Percentiles rank a stretch among this genome's conserved stretches.
These are phyloP conservation scores for Cystofilobasidium ferigula DNA, from an alignment of 768 basidiomycete species.

Conservation along the genomic window DNA sequence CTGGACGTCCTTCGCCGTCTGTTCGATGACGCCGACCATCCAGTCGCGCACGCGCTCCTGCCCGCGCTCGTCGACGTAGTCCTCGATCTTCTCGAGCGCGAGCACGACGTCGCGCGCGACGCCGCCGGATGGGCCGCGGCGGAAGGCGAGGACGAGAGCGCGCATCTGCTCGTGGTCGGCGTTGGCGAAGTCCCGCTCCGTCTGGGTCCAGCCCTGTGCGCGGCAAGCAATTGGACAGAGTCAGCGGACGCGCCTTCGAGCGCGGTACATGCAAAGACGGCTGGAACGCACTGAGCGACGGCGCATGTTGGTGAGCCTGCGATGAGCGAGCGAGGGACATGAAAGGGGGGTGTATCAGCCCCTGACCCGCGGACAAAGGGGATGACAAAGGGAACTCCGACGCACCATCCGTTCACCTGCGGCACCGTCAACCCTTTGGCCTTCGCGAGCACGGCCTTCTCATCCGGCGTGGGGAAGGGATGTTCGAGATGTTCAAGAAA, in stretches of 20 bases:
- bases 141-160: neutral
- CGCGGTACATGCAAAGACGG: too few relatives aligned
- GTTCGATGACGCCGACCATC: conserved; percentile 12
- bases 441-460: conserved; percentile 3
- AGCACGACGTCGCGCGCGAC: neutral
- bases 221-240: too few relatives aligned
- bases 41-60: conserved; percentile 15
- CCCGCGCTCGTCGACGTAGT: conserved; percentile 20
- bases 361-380: neutral
- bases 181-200: neutral
- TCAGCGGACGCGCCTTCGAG: too few relatives aligned
- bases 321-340: neutral
- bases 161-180: neutral
- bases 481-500: conserved; percentile 12
- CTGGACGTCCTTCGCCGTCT: neutral
- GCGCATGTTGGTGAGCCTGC: conserved; percentile 17
- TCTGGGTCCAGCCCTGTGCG: conserved; percentile 10
- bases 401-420: conserved; percentile 14
- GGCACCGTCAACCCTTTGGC: neutral
- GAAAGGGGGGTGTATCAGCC: neutral
- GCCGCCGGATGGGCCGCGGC: neutral
- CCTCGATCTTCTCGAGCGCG: neutral
- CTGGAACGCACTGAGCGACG: neutral
- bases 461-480: conserved; percentile 9
- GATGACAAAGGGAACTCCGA: neutral